These are phyloP conservation scores for Suhomyces atakaporum DNA, from an alignment of 1,139 yeast genomes.

Conservation along the genomic window DNA sequence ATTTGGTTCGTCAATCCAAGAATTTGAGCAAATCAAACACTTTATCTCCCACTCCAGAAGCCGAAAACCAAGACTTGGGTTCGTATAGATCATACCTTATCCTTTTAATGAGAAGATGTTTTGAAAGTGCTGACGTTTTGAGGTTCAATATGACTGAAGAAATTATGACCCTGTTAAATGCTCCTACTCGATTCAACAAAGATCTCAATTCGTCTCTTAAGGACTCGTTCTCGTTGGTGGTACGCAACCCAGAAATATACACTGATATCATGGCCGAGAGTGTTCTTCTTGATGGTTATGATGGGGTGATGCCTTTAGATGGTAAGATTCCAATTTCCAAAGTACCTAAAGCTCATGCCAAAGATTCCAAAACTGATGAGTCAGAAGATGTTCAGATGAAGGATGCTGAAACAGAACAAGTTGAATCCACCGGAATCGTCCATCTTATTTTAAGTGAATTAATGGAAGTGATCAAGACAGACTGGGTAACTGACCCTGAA, in stretches of 20 bases:
- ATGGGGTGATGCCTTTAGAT: constrained; percentile 28
- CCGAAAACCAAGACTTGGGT: constrained; percentile 18
- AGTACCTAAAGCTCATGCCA: constrained; percentile 18
- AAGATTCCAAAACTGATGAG: constrained; percentile 14
- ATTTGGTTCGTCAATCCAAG: constrained; percentile 20
- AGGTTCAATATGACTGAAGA: constrained; percentile 52
- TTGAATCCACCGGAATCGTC: constrained; percentile 58
- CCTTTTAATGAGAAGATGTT: constrained; percentile 64
- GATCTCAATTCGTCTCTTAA: constrained; percentile 57
- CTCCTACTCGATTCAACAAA: constrained; percentile 27
- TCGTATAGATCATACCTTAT: constrained; percentile 22
- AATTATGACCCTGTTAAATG: constrained; percentile 39
- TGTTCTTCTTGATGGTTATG: constrained; percentile 51
- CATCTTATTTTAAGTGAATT: constrained; percentile 64
- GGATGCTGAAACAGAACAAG: constrained; percentile 24
- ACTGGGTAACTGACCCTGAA: constrained; percentile 47
- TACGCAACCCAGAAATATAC: constrained; percentile 60
- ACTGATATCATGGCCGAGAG: constrained; percentile 53
- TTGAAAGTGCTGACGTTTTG: constrained; percentile 61
- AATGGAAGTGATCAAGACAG: constrained; percentile 54
- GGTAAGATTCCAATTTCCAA: constrained; percentile 16
- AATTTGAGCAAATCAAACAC: constrained; percentile 7
- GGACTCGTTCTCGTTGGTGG: constrained; percentile 55
- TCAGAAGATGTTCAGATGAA: constrained; percentile 39
- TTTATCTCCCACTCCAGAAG: constrained; percentile 4